Evolutionary conservation across 129 eudicot species (phyloP).

Genomic region (Pittosporum tobira): DNA sequence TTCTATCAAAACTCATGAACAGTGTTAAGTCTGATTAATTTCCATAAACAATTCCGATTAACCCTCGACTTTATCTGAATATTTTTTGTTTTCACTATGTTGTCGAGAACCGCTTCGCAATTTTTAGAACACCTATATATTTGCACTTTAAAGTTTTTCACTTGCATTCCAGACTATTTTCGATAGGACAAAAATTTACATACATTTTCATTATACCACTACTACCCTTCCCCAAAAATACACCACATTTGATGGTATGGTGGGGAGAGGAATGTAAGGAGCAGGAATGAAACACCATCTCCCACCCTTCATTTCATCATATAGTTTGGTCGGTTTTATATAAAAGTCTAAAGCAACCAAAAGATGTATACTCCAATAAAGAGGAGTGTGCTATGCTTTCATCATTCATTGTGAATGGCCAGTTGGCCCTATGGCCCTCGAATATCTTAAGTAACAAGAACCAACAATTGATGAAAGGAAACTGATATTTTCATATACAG

Average conservation of each 20-base stretch:
- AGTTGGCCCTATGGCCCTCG: slow-evolving; percentile 33
- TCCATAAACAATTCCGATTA: no score
- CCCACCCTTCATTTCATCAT: slow-evolving; percentile 12
- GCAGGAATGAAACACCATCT: slow-evolving; percentile 15
- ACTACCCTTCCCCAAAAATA: no score
- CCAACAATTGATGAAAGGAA: not conserved
- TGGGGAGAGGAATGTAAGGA: slow-evolving; percentile 14
- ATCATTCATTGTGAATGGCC: slow-evolving; percentile 28
- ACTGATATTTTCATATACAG: no score
- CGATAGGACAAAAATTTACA: no score
- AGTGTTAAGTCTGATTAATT: no score
- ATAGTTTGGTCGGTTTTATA: slow-evolving; percentile 7
- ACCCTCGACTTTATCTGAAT: no score
- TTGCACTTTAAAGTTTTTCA: not conserved
- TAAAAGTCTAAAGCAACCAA: slow-evolving; percentile 2
- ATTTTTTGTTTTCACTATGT: no score
- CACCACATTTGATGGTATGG: slow-evolving; percentile 12
- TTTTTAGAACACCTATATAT: not conserved
- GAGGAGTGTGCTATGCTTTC: slow-evolving; percentile 23
- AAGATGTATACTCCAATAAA: no score
- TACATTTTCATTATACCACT: no score
- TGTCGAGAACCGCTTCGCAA: no score
- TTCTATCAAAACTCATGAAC: no score
- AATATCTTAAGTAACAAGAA: not conserved
- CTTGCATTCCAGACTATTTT: no score